Evolutionary conservation across 1,284 basidiomycete species (phyloP).

Genomic region (Laetiporus sulphureus): DNA sequence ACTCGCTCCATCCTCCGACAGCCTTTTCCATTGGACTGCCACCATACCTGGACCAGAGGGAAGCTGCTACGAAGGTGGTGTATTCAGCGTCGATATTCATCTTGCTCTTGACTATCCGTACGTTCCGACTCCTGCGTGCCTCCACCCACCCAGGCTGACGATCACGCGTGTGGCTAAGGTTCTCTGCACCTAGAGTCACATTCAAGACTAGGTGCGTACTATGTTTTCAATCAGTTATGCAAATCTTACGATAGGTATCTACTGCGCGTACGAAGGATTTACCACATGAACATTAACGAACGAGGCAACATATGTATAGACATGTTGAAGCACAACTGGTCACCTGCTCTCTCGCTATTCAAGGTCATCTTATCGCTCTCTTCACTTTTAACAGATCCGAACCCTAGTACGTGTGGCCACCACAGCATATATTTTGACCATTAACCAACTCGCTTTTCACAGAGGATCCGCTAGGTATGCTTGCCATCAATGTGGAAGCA

Average conservation of each 20-base stretch:
- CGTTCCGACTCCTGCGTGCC: constrained; percentile 25
- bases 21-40: constrained; percentile 47
- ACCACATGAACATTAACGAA: constrained; percentile 89
- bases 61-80: constrained; percentile 83
- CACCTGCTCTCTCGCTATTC: constrained; percentile 84
- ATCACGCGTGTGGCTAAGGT: constrained; percentile 37
- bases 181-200: constrained; percentile 74
- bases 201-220: constrained; percentile 67
- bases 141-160: not conserved
- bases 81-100: constrained; percentile 70
- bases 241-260: not conserved
- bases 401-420: constrained; percentile 58
- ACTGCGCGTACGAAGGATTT: constrained; percentile 49
- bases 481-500: not conserved
- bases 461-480: constrained; percentile 68
- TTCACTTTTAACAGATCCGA: constrained; percentile 83
- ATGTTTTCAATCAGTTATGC: not conserved
- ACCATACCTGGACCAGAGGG: constrained; percentile 78
- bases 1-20: constrained; percentile 53
- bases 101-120: constrained; percentile 82
- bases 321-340: constrained; percentile 87
- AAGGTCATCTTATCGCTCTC: constrained; percentile 88
- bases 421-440: not conserved
- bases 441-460: constrained; percentile 1
- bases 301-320: constrained; percentile 71